Percentiles rank a stretch among this genome's conserved stretches.
Evolutionary conservation across 139 green algal genomes (phyloP).

Genomic region (Trebouxia sp.): DNA sequence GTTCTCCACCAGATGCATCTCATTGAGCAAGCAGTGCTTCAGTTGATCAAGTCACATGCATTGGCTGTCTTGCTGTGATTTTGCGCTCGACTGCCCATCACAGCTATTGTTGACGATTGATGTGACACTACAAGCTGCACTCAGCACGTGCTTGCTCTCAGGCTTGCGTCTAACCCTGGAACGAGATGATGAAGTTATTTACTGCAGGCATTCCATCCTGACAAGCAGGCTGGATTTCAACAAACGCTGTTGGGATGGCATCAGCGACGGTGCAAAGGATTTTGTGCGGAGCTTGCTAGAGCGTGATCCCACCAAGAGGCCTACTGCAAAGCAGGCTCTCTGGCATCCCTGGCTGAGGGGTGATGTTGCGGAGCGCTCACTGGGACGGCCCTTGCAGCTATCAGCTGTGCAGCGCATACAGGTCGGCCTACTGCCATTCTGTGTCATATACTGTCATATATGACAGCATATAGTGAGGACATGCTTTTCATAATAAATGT

Average conservation of each 20-base stretch:
- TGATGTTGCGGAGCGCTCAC: conserved; percentile 36
- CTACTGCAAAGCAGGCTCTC: conserved; percentile 73
- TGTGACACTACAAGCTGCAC: too few relatives aligned
- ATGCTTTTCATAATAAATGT: too few relatives aligned
- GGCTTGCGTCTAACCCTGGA: too few relatives aligned
- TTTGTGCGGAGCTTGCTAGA: conserved; percentile 77
- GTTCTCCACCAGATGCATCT: too few relatives aligned
- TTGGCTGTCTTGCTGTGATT: neutral
- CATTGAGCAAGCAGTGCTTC: too few relatives aligned
- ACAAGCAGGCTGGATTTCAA: conserved; percentile 67
- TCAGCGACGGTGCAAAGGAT: conserved; percentile 78
- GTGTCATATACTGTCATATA: too few relatives aligned
- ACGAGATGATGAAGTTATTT: neutral
- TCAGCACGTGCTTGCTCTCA: too few relatives aligned
- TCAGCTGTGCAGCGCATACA: conserved; percentile 86
- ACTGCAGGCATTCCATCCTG: conserved; percentile 70
- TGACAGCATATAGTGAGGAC: too few relatives aligned
- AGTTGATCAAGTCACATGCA: too few relatives aligned
- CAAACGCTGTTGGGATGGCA: conserved; percentile 62
- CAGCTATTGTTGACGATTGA: too few relatives aligned
- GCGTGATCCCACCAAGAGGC: conserved; percentile 70
- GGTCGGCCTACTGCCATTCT: too few relatives aligned
- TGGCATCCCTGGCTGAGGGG: conserved; percentile 77
- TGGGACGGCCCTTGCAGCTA: conserved; percentile 50
- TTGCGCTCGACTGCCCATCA: neutral